Evolutionary conservation across 495 filamentous ascomycete genomes (phyloP), one percentile per base, ranked within the genome.

Genomic region (Aspergillus leporis): DNA sequence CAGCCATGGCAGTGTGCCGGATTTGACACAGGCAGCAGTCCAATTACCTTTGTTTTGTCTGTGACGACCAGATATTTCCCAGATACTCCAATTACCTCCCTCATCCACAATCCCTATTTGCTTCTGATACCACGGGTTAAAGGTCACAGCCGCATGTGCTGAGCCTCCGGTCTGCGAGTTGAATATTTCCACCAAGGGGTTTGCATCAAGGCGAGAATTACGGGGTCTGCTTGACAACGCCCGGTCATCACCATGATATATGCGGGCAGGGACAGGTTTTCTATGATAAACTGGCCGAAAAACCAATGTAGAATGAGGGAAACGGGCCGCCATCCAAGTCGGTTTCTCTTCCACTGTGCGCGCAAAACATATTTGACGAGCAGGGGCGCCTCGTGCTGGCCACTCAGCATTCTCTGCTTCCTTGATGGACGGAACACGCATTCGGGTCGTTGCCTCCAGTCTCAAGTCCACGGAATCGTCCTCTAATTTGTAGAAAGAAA

Each of bases 71-170:
- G 74, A 73, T 36, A 95, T 71, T 56, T 91, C 82, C 87, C 88
- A 95, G 4, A 95, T 68, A 62, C 75, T 86, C 93, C 93, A 97
- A 32, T 77, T 75, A 0, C 91, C 92, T 46, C 70, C 65, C 41
- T 83, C 80, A 66, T 96, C 92, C 22, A 96, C 78, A 22, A 94
- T 80, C 10, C 78, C 90, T 50, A 96, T 72, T 67, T 90, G 87
- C 13, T 79, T 78, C 59, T 81, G 74, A 63, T 85, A 82, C 76
- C 83, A 87, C n/a, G 90, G 88, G 62, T 90, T 92, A 66, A 96
- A 95, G 10, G 86, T 71, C 8, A 92, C 81, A 71, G 94, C 89
- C 0, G 85, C 83, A 68, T 93, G 90, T 8, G 76, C 62, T 31
- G 64, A 70, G 0, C 83, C 84, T 22, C 85, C 85, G 1, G 85